Base-by-base conservation (phyloP, 1,284 basidiomycete species). In the Malassezia equina region DNA sequence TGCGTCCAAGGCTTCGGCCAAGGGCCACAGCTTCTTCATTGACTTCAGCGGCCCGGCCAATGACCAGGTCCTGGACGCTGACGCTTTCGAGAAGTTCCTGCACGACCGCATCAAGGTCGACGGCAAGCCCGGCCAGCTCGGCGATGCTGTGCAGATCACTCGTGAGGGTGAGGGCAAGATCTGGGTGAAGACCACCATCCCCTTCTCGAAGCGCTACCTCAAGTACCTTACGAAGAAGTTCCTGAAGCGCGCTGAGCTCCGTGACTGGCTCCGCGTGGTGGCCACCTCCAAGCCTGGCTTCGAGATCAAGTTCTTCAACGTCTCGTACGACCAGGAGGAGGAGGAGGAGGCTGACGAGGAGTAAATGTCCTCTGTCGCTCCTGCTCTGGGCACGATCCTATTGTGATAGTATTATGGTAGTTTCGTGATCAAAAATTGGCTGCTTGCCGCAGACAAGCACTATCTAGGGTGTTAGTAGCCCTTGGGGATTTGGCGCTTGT, bases 71-170 rank as follows among this genome's bases (percentile, higher is more conserved):
- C 90, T 94, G 73, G 90, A 93, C 73, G 85, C 85, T 61, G 86
- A 86, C 59, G 85, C 85, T 68, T 91, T 88, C 77, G 87, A 89
- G 78, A 88, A 89, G 78, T 94, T 85, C 81, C 81, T 94, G 55
- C 88, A 91, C 76, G 89, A 93, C 80, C 84, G 86, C 67, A 88
- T 90, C 76, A 93, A 90, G 82, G 85, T 91, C 62, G 83, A 81
- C 46, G 78, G 78, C 64, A 79, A 68, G 62, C 76, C 75, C 76
- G 3, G 84, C 83, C 33, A 86, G 70, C 51, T 85, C 82, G 70
- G 76, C 49, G 75, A 77, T 47, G 64, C 67, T 52, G 69, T 78
- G 62, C 65, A 71, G 61, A 67, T 77, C 65, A 56, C 63, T 44
- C 70, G 75, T 51, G 76, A 78, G 68, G 73, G 71, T 63, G 73